Percentiles rank a stretch among this genome's conserved stretches.
Conservation (phyloP, 1,139 yeast species). For the Magnusiomyces paraingens region DNA sequence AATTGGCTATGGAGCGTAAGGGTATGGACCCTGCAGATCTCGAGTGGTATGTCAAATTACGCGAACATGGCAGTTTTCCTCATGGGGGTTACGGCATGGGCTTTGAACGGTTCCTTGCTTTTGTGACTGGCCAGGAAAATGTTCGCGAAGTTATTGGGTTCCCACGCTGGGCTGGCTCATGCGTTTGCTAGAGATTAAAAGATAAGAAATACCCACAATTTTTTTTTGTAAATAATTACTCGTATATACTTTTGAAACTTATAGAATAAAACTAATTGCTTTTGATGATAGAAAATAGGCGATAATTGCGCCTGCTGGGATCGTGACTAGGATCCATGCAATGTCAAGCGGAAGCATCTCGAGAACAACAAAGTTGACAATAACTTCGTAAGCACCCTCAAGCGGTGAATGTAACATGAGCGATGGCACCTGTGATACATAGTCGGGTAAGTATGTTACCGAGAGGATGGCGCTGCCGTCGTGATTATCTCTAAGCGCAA, state of each 20-base stretch:
- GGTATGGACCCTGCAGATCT: constrained; percentile 46
- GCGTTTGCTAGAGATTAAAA: constrained; percentile 36
- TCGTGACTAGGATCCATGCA: neutral
- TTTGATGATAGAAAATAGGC: neutral
- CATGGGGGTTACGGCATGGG: constrained; percentile 99
- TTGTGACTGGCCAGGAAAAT: constrained; percentile 63
- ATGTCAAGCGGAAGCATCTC: constrained; percentile 1
- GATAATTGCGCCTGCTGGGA: neutral
- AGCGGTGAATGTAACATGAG: constrained; percentile 1
- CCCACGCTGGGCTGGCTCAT: constrained; percentile 51
- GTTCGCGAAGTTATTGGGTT: constrained; percentile 84
- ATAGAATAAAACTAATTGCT: too few species aligned
- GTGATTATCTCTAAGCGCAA: constrained; percentile 18
- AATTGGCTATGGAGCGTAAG: constrained; percentile 40
- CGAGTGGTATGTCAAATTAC: constrained; percentile 72
- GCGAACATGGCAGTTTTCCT: constrained; percentile 77
- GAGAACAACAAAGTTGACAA: neutral
- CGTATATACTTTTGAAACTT: too few species aligned
- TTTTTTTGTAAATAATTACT: too few species aligned
- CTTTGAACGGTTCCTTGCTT: constrained; percentile 75
- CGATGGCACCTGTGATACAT: constrained; percentile 9
- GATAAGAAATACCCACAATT: too few species aligned
- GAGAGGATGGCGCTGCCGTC: constrained; percentile 8
- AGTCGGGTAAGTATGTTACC: constrained; percentile 6
- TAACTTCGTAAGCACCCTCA: neutral